These are phyloP conservation scores for Syzygium jambos DNA, from an alignment of 345 rosid species.

Conservation along the genomic window DNA sequence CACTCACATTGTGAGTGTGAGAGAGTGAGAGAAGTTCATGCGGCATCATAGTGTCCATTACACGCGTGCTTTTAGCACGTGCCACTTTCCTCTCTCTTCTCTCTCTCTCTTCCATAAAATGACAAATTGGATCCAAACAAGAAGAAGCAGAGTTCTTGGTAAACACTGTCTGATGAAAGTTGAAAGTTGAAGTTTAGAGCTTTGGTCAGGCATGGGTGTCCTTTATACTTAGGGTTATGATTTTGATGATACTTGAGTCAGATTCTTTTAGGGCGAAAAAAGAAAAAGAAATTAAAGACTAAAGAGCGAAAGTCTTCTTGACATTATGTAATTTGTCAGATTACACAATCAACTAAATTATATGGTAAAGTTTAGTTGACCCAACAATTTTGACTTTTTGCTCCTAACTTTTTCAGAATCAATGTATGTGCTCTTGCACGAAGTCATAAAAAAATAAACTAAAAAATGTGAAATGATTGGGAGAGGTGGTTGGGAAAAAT, in stretches of 20 bases:
- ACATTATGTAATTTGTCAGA: background rate
- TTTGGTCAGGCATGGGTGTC: background rate
- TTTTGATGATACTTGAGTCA: background rate
- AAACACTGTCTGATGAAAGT: background rate
- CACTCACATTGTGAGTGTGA: background rate
- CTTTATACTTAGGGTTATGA: background rate
- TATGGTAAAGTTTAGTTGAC: background rate
- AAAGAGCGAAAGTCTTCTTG: background rate
- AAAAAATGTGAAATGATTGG: background rate
- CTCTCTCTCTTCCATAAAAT: background rate
- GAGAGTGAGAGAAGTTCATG: background rate
- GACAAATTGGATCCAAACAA: background rate
- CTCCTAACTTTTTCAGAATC: background rate
- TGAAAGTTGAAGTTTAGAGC: background rate
- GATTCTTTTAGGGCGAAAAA: background rate
- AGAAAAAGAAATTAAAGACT: background rate
- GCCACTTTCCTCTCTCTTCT: background rate
- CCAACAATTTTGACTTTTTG: background rate
- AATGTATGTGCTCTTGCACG: background rate
- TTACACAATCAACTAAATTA: background rate
- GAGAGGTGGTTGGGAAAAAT: background rate
- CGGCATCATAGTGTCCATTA: background rate
- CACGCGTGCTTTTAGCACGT: constrained; percentile 6
- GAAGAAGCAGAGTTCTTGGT: background rate
- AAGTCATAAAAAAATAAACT: background rate